phyloP scores from a whole-genome alignment of 129 eudicot species.

The Silybum marianum region DNA sequence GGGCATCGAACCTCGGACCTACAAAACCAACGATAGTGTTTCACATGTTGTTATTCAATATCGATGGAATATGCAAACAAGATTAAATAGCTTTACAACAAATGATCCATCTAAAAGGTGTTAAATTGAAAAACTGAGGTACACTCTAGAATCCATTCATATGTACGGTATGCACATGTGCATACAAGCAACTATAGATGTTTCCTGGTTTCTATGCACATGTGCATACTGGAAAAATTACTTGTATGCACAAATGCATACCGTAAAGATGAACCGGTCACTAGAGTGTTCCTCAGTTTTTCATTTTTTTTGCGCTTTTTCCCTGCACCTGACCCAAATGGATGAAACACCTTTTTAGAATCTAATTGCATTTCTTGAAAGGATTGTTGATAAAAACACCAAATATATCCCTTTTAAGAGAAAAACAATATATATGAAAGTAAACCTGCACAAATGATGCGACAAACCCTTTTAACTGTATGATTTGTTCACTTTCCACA shows the following conservation, averaged over 20 bases:
- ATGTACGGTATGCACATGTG: too few species aligned
- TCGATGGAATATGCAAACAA: neutral
- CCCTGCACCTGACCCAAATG: neutral
- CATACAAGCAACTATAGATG: too few species aligned
- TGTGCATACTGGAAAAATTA: too few species aligned
- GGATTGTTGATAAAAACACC: neutral
- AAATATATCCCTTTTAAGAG: neutral
- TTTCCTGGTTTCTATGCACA: too few species aligned
- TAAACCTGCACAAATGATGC: constrained; percentile 18
- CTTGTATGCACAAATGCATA: too few species aligned
- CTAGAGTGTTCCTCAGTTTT: too few species aligned
- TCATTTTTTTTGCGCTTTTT: too few species aligned
- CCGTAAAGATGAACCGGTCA: too few species aligned
- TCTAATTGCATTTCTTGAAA: neutral
- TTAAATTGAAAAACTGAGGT: too few species aligned
- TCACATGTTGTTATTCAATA: neutral
- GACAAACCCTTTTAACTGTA: constrained; percentile 52
- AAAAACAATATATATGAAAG: constrained; percentile 6
- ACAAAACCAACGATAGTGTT: constrained; percentile 2
- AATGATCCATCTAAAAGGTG: too few species aligned
- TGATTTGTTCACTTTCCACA: constrained; percentile 84
- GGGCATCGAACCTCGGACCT: constrained; percentile 88
- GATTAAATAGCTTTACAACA: too few species aligned
- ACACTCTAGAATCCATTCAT: too few species aligned
- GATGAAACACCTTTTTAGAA: neutral